Conservation (phyloP, 164 flowering plant genomes). For the Malania oleifera region DNA sequence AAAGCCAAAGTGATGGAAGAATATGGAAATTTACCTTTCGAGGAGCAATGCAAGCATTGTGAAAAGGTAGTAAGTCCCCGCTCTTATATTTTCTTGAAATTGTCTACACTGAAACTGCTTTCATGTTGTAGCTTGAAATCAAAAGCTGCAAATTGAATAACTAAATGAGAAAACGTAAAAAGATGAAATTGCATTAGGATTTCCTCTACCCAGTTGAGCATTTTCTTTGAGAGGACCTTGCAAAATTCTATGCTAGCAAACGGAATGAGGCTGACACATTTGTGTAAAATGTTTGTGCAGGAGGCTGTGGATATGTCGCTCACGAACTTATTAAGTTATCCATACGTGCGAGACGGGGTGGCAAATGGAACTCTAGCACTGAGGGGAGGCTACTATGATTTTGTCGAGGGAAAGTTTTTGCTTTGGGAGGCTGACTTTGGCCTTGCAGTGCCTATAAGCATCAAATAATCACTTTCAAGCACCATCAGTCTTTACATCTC, state of each 20-base stretch:
- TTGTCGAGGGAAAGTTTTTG: slow-evolving; percentile 28
- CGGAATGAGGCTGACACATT: neutral
- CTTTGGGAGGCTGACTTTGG: slow-evolving; percentile 19
- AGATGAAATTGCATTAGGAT: too few species aligned
- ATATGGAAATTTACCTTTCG: neutral
- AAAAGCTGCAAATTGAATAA: too few species aligned
- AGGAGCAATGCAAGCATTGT: slow-evolving; percentile 6
- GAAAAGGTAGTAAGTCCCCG: slow-evolving; percentile 30
- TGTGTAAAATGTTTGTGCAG: slow-evolving; percentile 16
- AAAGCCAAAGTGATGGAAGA: slow-evolving; percentile 18
- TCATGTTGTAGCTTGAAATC: too few species aligned
- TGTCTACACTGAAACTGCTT: neutral
- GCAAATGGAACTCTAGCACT: slow-evolving; percentile 14
- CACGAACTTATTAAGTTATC: slow-evolving; percentile 31
- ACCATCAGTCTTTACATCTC: too few species aligned
- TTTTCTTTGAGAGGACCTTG: too few species aligned
- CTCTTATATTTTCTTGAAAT: neutral
- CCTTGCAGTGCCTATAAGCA: too few species aligned
- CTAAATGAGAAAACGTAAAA: too few species aligned
- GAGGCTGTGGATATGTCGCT: slow-evolving; percentile 36
- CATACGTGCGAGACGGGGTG: slow-evolving; percentile 29
- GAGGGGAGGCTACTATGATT: slow-evolving; percentile 39
- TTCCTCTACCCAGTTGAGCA: too few species aligned
- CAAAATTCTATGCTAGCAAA: too few species aligned
- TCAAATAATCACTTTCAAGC: too few species aligned